Evolutionary conservation across 1,284 basidiomycete genomes (phyloP), one percentile per base, ranked within the genome.

Genomic region (Mycosarcoma mackinlayi): DNA sequence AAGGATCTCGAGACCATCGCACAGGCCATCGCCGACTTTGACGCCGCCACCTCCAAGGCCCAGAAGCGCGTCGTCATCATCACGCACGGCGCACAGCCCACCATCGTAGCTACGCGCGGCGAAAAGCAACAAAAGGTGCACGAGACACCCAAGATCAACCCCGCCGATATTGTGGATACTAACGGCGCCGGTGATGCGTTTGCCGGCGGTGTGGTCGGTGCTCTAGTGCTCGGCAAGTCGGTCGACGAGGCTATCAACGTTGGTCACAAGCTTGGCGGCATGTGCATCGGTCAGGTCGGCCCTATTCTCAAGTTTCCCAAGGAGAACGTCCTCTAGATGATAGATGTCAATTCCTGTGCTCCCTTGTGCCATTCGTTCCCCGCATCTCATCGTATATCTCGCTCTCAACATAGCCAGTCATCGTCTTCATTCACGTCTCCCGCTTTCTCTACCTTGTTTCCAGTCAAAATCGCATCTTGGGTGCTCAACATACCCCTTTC

Each of bases 101-200:
- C 95, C 40, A 85, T 93, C 55, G 86, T 95, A 56, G 92, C 93
- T 34, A 87, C 87, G 18, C 86, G 88, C 27, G 86, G 85, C 37
- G 56, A 67, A 13, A 86, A 88, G 13, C 85, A 88, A 3, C 86
- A 88, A 23, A 76, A 76, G 48, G 59, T 83, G 10, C 85, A 85
- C 83, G 74, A 50, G 83, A 86, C 84, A 80, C 85, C 79, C 83
- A 86, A 86, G 84, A 75, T 83, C 40, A 59, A 73, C 57, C 65
- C 79, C 6, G 56, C 68, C 40, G 68, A 82, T 52, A 82, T 99
- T 77, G 90, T 97, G 60, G 96, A 98, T 84, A 99, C 96, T 57
- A 99, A 98, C 85, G 96, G 93, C 51, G 96, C 96, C n/a, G 96
- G 96, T 50, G 96, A 99, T 84, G 94, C 93, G 49, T 98, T 98